Evolutionary conservation across 495 filamentous ascomycete species (phyloP), one percentile per base, ranked within the genome.

Genomic region (Trichoderma parareesei): DNA sequence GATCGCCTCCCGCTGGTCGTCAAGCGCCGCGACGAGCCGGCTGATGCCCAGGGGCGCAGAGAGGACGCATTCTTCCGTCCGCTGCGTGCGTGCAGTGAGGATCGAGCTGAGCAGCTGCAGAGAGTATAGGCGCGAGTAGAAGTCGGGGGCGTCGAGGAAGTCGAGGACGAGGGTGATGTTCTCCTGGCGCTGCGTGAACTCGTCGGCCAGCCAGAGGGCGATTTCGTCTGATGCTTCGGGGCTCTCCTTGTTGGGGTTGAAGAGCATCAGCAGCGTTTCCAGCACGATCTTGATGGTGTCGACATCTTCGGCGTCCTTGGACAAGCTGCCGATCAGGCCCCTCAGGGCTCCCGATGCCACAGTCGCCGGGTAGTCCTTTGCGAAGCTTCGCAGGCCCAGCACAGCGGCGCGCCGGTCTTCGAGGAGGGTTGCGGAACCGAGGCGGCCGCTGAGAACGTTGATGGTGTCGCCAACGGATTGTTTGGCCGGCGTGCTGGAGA

Each of bases 161-260:
- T 94, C 91, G 63, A 98, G 83, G 53, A 98, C 82, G 43, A 93
- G 78, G 0, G 90, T 95, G 65, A 98, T 94, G 76, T 98, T 98
- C 76, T 98, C 94, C 88, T 98, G 93, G 68, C 92, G 90, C 83
- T 96, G 92, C 40, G 95, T 98, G 70, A 98, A 98, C 74, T 97
- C 93, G 77, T 98, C 94, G 60, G 94, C 93, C 64, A 98, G 82
- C 93, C 93, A 98, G 6, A 97, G 84, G 38, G 91, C 90, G 71
- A 98, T 95, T 73, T 98, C 94, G 65, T 97, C 95, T 14, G 92
- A 96, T 49, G 94, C 92, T 82, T 98, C 94, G 61, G 92, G 91
- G 67, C 82, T 85, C 65, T 78, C 76, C 61, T 78, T 74, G 68
- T 84, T 82, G 20, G 82, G 81, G 66, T 70, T 82, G 77, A 97